phyloP scores from a whole-genome alignment of 352 stramenopile species.

The Phytophthora megakarya region DNA sequence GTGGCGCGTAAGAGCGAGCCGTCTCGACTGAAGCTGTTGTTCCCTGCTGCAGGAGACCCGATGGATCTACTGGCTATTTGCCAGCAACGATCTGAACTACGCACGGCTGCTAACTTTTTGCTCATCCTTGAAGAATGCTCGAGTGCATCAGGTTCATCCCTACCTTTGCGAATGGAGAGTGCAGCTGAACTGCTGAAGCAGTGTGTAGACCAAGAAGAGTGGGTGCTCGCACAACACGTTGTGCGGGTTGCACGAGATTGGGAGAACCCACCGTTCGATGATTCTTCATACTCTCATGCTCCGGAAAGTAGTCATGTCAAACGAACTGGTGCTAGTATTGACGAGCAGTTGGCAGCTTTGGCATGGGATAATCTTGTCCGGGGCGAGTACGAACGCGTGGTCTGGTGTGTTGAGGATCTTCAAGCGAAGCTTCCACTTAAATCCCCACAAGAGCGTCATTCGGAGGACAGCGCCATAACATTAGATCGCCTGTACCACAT shows the following conservation, averaged over 20 bases:
- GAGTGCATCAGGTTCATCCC: slow-evolving; percentile 31
- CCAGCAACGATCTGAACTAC: slow-evolving; percentile 68
- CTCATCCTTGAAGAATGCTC: slow-evolving; percentile 80
- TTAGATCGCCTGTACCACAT: slow-evolving; percentile 41
- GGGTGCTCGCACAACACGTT: slow-evolving; percentile 71
- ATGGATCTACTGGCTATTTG: slow-evolving; percentile 67
- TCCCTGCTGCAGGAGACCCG: slow-evolving; percentile 69
- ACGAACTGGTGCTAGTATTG: slow-evolving; percentile 43
- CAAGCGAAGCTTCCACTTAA: slow-evolving; percentile 59
- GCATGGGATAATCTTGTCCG: slow-evolving; percentile 61
- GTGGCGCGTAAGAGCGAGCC: slow-evolving; percentile 86
- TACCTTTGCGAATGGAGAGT: slow-evolving; percentile 49
- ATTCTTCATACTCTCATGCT: slow-evolving; percentile 19
- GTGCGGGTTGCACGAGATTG: slow-evolving; percentile 84
- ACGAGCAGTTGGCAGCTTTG: slow-evolving; percentile 63
- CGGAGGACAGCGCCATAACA: slow-evolving; percentile 30
- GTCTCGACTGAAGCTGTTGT: slow-evolving; percentile 71
- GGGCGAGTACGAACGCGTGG: slow-evolving; percentile 72
- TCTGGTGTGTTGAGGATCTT: slow-evolving; percentile 63
- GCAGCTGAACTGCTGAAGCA: slow-evolving; percentile 67
- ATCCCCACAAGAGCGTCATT: slow-evolving; percentile 25
- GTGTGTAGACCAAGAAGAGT: slow-evolving; percentile 82
- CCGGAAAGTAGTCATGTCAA: neutral
- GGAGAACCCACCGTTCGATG: slow-evolving; percentile 42
- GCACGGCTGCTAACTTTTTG: slow-evolving; percentile 84